A percentile compares a stretch with the other conserved stretches of the same genome.
Conservation (phyloP, 306 rosid species). For the Cicer chorassanicum region DNA sequence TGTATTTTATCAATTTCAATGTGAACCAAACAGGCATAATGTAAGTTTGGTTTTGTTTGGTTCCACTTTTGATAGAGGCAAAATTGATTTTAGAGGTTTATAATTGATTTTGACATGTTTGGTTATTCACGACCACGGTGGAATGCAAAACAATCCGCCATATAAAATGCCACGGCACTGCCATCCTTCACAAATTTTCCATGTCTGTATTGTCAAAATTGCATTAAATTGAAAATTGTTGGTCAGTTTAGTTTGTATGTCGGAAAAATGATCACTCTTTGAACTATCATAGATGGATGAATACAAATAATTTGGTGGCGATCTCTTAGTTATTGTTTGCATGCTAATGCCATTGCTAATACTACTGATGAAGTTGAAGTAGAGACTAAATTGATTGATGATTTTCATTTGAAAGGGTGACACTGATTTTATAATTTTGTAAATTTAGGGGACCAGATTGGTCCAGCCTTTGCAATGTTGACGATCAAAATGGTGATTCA, state of each 20-base stretch:
- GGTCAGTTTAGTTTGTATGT: background rate
- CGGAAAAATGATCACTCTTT: background rate
- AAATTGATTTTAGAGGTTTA: no score
- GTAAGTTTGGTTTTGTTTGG: no score
- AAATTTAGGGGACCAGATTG: background rate
- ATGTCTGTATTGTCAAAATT: no score
- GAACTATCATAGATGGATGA: background rate
- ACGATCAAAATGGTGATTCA: background rate
- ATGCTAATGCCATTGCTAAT: background rate
- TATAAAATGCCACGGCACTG: no score
- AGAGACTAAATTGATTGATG: background rate
- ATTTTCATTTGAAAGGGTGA: no score
- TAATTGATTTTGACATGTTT: no score
- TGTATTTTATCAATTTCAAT: no score
- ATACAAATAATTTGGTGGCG: background rate
- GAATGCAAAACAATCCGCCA: no score
- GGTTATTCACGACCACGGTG: no score
- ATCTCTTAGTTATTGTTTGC: background rate
- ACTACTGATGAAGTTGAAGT: background rate
- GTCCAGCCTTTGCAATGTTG: background rate
- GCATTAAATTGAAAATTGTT: background rate
- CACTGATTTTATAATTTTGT: background rate
- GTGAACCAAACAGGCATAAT: no score
- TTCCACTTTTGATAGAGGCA: no score
- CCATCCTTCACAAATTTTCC: no score